A percentile compares a stretch with the other conserved stretches of the same genome.
Conservation (phyloP, 225 moss, liverwort and hornwort species). For the Sphagnum contortum region DNA sequence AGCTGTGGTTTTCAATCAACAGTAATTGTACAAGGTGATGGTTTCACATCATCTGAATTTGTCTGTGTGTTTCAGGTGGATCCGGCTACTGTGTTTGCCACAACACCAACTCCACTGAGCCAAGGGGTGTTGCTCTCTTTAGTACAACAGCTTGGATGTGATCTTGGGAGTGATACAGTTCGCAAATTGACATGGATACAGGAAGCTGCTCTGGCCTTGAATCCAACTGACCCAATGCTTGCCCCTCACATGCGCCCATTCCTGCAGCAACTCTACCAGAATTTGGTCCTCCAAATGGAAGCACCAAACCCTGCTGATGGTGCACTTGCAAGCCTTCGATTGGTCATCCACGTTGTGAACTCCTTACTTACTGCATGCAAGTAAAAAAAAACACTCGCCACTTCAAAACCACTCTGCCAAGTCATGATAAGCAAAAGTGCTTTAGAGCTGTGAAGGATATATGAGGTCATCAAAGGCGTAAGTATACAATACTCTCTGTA, state of each 20-base stretch:
- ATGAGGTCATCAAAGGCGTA: too few relatives aligned
- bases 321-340: slow-evolving; percentile 30
- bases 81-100: slow-evolving; percentile 24
- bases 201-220: slow-evolving; percentile 44
- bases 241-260: slow-evolving; percentile 61
- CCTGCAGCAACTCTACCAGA: slow-evolving; percentile 52
- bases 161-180: slow-evolving; percentile 45
- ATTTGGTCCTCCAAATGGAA: slow-evolving; percentile 42
- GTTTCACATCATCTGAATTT: too few relatives aligned
- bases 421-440: too few relatives aligned
- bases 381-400: slow-evolving; percentile 5
- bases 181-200: slow-evolving; percentile 56
- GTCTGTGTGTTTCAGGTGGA: slow-evolving; percentile 24
- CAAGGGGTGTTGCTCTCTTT: slow-evolving; percentile 55
- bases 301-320: slow-evolving; percentile 12
- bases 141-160: slow-evolving; percentile 55
- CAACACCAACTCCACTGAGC: slow-evolving; percentile 33
- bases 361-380: slow-evolving; percentile 54
- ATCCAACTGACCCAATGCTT: slow-evolving; percentile 50
- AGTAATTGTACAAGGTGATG: too few relatives aligned
- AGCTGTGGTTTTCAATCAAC: too few relatives aligned
- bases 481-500: too few relatives aligned
- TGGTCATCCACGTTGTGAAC: slow-evolving; percentile 57
- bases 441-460: too few relatives aligned
- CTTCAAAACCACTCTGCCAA: background rate